Evolutionary conservation across 1,284 basidiomycete species (phyloP).

Genomic region (Prillingera fragicola): DNA sequence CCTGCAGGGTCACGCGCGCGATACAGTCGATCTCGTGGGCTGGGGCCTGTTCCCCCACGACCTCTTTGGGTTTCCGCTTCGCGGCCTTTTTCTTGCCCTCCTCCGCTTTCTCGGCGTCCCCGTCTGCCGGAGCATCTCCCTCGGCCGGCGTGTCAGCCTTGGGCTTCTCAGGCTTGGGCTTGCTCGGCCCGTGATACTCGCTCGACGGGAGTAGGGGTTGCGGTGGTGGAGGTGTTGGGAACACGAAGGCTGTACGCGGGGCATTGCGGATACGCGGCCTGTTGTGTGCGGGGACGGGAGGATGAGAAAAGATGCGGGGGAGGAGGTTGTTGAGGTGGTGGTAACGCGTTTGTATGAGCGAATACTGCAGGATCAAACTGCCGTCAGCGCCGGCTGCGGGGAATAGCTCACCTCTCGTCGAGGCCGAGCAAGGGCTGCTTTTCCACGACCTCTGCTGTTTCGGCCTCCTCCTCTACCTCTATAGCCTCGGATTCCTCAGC

Average conservation of each 20-base stretch:
- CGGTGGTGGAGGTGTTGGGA: constrained; percentile 32
- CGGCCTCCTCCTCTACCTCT: constrained; percentile 7
- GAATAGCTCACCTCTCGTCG: constrained; percentile 30
- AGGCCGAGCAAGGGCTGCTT: constrained; percentile 28
- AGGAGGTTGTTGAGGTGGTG: constrained; percentile 39
- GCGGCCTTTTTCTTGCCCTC: constrained; percentile 5
- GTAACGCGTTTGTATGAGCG: constrained; percentile 35
- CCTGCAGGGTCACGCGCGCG: constrained; percentile 31
- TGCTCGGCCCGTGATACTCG: constrained; percentile 14
- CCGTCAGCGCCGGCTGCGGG: background rate
- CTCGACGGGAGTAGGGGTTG: constrained; percentile 23
- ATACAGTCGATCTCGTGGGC: constrained; percentile 46
- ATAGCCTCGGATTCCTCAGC: constrained; percentile 17
- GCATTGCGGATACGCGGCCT: constrained; percentile 31
- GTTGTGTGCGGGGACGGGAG: constrained; percentile 35
- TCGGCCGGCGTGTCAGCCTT: background rate
- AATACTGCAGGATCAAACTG: constrained; percentile 38
- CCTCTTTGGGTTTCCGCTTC: constrained; percentile 10
- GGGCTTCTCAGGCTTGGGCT: constrained; percentile 2
- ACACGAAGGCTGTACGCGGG: constrained; percentile 32
- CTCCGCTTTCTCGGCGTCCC: constrained; percentile 4
- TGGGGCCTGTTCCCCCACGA: constrained; percentile 25
- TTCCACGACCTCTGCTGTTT: constrained; percentile 5
- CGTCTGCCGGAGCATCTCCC: background rate
- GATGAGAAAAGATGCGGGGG: constrained; percentile 42